Evolutionary conservation across 768 basidiomycete genomes (phyloP).

Genomic region (Collybia nuda): DNA sequence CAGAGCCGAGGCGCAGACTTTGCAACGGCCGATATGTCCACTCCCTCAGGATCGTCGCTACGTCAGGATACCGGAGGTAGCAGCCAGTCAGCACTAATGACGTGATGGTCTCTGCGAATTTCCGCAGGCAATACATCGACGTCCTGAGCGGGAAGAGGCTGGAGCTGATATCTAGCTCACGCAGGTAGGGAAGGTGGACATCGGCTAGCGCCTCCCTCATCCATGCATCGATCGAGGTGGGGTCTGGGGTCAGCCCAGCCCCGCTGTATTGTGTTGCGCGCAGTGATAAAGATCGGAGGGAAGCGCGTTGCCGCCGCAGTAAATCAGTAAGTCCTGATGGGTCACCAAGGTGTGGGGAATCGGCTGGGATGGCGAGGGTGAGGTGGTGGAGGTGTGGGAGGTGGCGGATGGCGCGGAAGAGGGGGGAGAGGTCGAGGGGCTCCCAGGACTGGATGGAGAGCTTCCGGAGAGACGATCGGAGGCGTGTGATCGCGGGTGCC

Average conservation of each 20-base stretch:
- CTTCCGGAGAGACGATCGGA: slow-evolving; percentile 33
- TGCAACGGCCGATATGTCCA: slow-evolving; percentile 22
- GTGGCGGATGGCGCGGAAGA: slow-evolving; percentile 32
- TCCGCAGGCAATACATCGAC: slow-evolving; percentile 43
- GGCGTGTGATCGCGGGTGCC: slow-evolving; percentile 36
- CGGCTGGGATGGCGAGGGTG: slow-evolving; percentile 39
- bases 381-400: slow-evolving; percentile 34
- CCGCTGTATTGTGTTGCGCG: slow-evolving; percentile 44
- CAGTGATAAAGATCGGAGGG: slow-evolving; percentile 35
- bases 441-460: slow-evolving; percentile 43
- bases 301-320: slow-evolving; percentile 31
- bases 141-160: slow-evolving; percentile 32
- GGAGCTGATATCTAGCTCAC: slow-evolving; percentile 10
- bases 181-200: slow-evolving; percentile 22
- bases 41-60: slow-evolving; percentile 27
- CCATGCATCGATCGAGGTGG: slow-evolving; percentile 36
- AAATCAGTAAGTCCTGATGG: slow-evolving; percentile 35
- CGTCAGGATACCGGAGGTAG: slow-evolving; percentile 33
- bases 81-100: slow-evolving; percentile 39
- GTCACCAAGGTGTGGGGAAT: slow-evolving; percentile 40
- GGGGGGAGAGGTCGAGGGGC: slow-evolving; percentile 41
- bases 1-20: slow-evolving; percentile 36
- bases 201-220: slow-evolving; percentile 26
- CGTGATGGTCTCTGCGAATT: slow-evolving; percentile 32
- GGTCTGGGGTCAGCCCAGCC: slow-evolving; percentile 24